phyloP scores from a whole-genome alignment of 2,329 filamentous ascomycete species.

The Colletotrichum gigasporum region DNA sequence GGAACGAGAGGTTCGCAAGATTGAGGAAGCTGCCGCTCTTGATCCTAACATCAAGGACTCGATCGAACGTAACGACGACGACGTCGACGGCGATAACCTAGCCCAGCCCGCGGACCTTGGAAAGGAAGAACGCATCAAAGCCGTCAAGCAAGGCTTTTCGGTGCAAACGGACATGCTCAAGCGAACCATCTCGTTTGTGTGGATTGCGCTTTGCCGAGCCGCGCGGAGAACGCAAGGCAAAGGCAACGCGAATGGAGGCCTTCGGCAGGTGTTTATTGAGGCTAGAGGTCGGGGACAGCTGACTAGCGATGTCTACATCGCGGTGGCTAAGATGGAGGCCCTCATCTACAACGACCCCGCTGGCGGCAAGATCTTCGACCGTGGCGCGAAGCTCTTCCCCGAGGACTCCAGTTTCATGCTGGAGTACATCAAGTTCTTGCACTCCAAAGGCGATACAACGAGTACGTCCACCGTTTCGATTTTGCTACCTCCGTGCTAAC shows the following conservation, averaged over 20 bases:
- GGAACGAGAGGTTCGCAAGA: constrained; percentile 63
- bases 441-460: constrained; percentile 90
- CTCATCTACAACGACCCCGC: constrained; percentile 95
- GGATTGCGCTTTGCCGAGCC: constrained; percentile 93
- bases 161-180: constrained; percentile 81
- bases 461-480: constrained; percentile 66
- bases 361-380: constrained; percentile 94
- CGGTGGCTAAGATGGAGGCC: constrained; percentile 91
- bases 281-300: constrained; percentile 87
- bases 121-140: constrained; percentile 71
- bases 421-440: constrained; percentile 94
- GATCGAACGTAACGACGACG: constrained; percentile 59
- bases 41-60: constrained; percentile 47
- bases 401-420: constrained; percentile 93
- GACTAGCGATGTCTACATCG: constrained; percentile 94
- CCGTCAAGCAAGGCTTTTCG: constrained; percentile 73
- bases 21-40: constrained; percentile 61
- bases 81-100: constrained; percentile 53
- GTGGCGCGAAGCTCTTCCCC: constrained; percentile 91
- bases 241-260: constrained; percentile 70
- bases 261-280: constrained; percentile 89
- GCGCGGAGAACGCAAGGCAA: constrained; percentile 96
- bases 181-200: constrained; percentile 88
- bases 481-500: constrained; percentile 30
- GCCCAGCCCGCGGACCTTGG: constrained; percentile 40